Base-by-base conservation (phyloP, 352 stramenopile genomes). In the Phytopythium montanum region DNA sequence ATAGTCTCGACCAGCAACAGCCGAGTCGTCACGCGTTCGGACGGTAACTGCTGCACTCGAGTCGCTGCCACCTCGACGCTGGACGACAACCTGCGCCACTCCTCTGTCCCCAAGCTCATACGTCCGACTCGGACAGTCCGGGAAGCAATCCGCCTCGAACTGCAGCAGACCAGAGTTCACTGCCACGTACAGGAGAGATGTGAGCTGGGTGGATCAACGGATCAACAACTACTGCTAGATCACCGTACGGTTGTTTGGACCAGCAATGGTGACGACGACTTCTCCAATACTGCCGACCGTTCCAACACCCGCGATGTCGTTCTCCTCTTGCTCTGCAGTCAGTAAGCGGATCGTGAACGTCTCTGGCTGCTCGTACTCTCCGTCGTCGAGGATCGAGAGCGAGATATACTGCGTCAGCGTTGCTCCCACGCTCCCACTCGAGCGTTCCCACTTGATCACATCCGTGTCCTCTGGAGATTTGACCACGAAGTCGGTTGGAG, bases 111-210 rank as follows among this genome's bases (percentile, higher is more conserved):
- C 38, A 12, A 84, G 50, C 0, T 60, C 59, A 57, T 91, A 91
- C 48, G 67, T 76, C 6, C 41, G 61, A 33, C 76, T 81, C 2
- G 54, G 52, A 33, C 85, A 94, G 25, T 62, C 72, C 3, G 80
- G 75, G 60, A 91, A 92, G 31, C 85, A 94, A n/a, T 82, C 67
- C 0, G 80, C 70, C 31, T 82, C 67, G 12, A 94, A 87, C 56
- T 90, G 82, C 14, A 88, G 56, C 3, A 72, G 61, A 5, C 85
- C 85, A 0, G 70, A 53, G 28, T 60, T 71, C 1, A 72, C 79
- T 73, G 25, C 5, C 5, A 34, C 31, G 41, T 2, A 56, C 5
- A 8, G 26, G 21, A 7, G 21, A 6, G 6, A 2, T 36, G 16
- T 23, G 12, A 53, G 25, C 12, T 36, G 4, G 2, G 10, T 19